Evolutionary conservation across 768 basidiomycete genomes (phyloP), one percentile per base, ranked within the genome.

Genomic region (Boletus eberwhitei): DNA sequence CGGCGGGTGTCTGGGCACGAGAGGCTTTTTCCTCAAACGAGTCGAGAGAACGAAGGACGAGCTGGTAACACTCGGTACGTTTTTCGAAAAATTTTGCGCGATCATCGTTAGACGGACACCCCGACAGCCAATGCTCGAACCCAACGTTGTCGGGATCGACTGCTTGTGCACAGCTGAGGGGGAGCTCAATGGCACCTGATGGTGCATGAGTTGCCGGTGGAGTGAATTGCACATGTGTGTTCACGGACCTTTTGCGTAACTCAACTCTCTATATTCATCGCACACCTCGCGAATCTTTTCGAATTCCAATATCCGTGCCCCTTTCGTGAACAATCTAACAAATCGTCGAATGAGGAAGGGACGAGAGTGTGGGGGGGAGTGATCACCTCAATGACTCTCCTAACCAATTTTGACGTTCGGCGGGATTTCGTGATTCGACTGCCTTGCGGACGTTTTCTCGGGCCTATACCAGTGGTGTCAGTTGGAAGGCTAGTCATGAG

Each of bases 381-480:
- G 9, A 75, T 64, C 66, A 93, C 94, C 91, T 80, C 43, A 98
- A 72, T 0, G 96, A 93, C 72, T 98, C 95, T 31, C 82, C 82
- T 42, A 98, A 77, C 77, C 82, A 85, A 50, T 87, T 86, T 53
- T 87, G 85, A 50, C 86, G 80, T 66, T 98, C 94, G 1, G 75
- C 72, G 4, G 82, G 78, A 68, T 86, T 88, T 51, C 81, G 77
- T 19, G 90, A 85, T 64, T 93, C 91, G 24, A 88, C 85, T 31
- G 97, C 93, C 66, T 90, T 90, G 11, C 93, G 87, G 35, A 97
- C 79, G 61, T 90, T 93, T 74, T 99, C 97, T 67, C 91, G 88
- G 2, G 96, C 96, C 92, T 95, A 59, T 19, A 37, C 50, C 45
- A 44, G 35, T 26, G 38, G 14, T 24, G 44, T 54, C 43, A 62